Evolutionary conservation across 495 filamentous ascomycete genomes (phyloP), one percentile per base, ranked within the genome.

Genomic region (Podospora appendiculata): DNA sequence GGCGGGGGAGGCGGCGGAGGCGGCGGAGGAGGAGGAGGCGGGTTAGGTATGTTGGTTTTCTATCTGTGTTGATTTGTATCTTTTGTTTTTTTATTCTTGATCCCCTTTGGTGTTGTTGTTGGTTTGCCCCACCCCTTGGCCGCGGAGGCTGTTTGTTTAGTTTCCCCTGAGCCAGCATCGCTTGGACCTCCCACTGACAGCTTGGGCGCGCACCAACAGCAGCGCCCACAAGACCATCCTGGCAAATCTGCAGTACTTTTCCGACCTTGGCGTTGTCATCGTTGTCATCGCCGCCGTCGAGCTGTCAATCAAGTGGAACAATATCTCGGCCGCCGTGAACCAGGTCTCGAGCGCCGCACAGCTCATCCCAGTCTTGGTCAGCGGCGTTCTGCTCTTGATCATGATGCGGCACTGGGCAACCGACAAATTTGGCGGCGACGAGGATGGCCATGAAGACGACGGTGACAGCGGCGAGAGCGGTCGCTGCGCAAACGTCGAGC

Each of bases 231-330:
- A 44, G 13, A 41, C 14, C 6, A n/a, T 50, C 25, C 47, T 61
- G 9, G 53, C 53, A 33, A 10, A 51, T 14, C 25, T 71, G 14
- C 58, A 71, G 32, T 57, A 55, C 6, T 48, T 64, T 10, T 51
- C 58, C 55, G 58, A 63, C 45, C 40, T 70, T 13, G 17, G 56
- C 35, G 58, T 69, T 16, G 62, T 63, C 10, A 44, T 55, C 33
- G 43, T 60, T 19, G 48, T 70, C 32, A 57, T 70, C 17, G 43
- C 57, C 9, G 72, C 68, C 11, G 63, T 64, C 18, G 72, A 76
- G 50, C 58, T 71, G 5, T 65, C 68, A 4, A 69, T 76, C 33
- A 12, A 41, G 6, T 76, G 70, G 69, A 69, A 76, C 58, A 41
- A 46, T 14, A 58, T 67, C 45, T 45, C 53, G 1, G 11, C 41